These are phyloP conservation scores for Tolypocladium pustulatum DNA, from an alignment of 2,329 filamentous ascomycete genomes.

Conservation along the genomic window DNA sequence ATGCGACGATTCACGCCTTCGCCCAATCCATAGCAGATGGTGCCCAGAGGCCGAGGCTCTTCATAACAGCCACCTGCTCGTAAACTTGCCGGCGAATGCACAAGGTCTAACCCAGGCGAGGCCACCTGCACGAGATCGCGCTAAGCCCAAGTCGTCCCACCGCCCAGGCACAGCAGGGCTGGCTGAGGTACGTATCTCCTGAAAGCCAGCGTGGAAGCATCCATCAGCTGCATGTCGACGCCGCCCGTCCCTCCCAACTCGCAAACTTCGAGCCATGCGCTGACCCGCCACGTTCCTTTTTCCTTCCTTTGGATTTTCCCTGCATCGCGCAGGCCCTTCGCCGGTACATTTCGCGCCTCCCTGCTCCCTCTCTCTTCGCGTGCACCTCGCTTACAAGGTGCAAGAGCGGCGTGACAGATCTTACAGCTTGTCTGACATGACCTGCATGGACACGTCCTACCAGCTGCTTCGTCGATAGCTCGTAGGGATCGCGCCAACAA, in stretches of 20 bases:
- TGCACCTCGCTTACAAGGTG: background rate
- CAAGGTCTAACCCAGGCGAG: background rate
- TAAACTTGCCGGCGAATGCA: background rate
- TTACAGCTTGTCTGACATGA: conserved; percentile 7
- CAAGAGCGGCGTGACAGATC: conserved; percentile 1
- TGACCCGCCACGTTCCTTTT: background rate
- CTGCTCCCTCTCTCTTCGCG: background rate
- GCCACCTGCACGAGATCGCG: background rate
- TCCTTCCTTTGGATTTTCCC: background rate
- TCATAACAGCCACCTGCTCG: background rate
- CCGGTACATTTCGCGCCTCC: background rate
- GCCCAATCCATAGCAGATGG: background rate
- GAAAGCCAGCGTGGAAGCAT: conserved; percentile 3
- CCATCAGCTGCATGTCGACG: background rate
- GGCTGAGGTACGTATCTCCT: background rate
- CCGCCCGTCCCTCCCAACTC: background rate
- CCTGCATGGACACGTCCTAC: conserved; percentile 4
- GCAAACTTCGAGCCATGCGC: background rate
- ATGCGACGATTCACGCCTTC: background rate
- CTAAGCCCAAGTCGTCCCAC: background rate
- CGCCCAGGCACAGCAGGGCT: background rate
- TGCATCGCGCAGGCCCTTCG: background rate
- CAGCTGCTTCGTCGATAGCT: background rate
- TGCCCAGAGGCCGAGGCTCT: background rate
- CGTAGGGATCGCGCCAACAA: background rate